These are phyloP conservation scores for Penicillium malachiteum DNA, from an alignment of 495 filamentous ascomycete species.

Conservation along the genomic window DNA sequence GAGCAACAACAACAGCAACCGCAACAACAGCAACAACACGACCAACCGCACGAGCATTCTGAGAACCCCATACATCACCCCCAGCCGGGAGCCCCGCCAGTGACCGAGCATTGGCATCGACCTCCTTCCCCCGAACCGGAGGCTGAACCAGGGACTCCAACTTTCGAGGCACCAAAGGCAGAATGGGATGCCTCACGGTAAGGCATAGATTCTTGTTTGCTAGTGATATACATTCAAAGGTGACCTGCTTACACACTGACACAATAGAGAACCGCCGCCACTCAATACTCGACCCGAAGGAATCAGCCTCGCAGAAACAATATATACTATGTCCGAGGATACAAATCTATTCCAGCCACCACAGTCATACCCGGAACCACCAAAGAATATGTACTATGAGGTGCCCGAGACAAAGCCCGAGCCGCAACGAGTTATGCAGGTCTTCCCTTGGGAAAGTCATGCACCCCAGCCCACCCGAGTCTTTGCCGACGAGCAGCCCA, in stretches of 20 bases:
- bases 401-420: constrained; percentile 62
- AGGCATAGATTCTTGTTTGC: constrained; percentile 12
- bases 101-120: constrained; percentile 16
- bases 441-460: constrained; percentile 85
- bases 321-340: constrained; percentile 76
- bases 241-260: constrained; percentile 23
- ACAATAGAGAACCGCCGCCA: constrained; percentile 70
- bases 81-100: constrained; percentile 37
- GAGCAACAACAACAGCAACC: background rate
- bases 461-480: constrained; percentile 67
- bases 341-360: constrained; percentile 71
- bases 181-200: constrained; percentile 71
- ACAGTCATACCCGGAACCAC: constrained; percentile 72
- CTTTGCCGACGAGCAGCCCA: constrained; percentile 58
- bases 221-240: background rate
- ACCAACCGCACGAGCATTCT: background rate
- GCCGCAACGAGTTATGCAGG: constrained; percentile 55
- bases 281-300: constrained; percentile 74
- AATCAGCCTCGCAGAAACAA: constrained; percentile 65
- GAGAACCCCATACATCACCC: constrained; percentile 26
- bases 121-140: constrained; percentile 43
- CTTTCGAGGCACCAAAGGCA: constrained; percentile 51
- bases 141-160: constrained; percentile 30
- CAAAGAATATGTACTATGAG: constrained; percentile 80
- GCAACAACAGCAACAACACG: constrained; percentile 3